Base-by-base conservation (phyloP, 2,329 filamentous ascomycete genomes). In the Sporothrix mexicana region DNA sequence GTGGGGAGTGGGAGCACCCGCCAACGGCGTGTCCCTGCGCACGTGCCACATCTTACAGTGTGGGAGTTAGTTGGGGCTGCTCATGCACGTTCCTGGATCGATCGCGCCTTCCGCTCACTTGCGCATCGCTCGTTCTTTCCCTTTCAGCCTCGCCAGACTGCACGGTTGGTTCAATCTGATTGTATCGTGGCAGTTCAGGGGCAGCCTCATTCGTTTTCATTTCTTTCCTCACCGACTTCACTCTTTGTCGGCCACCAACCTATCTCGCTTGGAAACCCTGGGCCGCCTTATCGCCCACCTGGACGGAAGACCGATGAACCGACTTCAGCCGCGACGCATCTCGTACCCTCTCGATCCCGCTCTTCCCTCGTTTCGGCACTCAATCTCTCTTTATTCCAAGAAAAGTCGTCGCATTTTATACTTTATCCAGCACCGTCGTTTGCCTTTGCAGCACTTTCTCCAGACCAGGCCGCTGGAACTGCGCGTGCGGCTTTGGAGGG, bases 291-390 rank as follows among this genome's bases (percentile, higher is more conserved):
- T 49, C 41, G 17, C 36, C 61, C 41, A 49, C 41, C 20, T 30
- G 13, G n/a, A 47, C 62, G 43, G 43, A 49, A 66, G 20, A 49
- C 41, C 62, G 45, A 23, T 66, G 20, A 30, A 23, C 62, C 43
- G 62, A 30, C 23, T 66, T 66, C 62, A 66, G 62, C 59, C 59
- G 59, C 59, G n/a, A 45, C 36, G 43, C 15, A 36, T 67, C 15
- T 49, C 30, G 17, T 53, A 53, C 57, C 10, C 64, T 20, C 25
- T 30, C 10, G 20, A 3, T 62, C 41, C 47, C 45, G 62, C 66
- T 17, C 30, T 57, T 20, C 25, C 51, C 36, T 55, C 25, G 7
- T 25, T 71, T 57, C 12, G 41, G n/a, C 41, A 36, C 7, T 15
- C 2, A 9, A 5, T 47, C 49, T n/a, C 15, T 23, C 25, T 36